Base-by-base conservation (phyloP, 805 yeast genomes). In the Cyberlindnera mycetangii region DNA sequence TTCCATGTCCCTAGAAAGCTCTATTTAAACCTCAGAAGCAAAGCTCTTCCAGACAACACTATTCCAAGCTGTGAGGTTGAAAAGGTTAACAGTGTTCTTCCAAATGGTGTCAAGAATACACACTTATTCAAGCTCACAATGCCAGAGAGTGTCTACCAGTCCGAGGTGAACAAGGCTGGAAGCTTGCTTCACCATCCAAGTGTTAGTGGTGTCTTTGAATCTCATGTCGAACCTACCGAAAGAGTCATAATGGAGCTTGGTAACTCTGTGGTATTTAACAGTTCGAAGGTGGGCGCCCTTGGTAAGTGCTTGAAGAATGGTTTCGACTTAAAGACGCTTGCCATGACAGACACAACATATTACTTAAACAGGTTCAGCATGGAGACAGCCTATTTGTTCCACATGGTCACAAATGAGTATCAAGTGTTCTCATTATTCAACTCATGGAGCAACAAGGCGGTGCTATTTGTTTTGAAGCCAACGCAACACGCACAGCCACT, bases 271-370 rank as follows among this genome's bases (percentile, higher is more conserved):
- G 72, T 72, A 14, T 83, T 90, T 51, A 87, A 81, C 50, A 83
- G 83, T 36, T 69, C 79, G 1, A 72, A 76, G 44, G 76, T 87
- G n/a, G 97, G 97, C 8, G 80, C 89, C 0, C 68, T 95, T 9
- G 95, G 97, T 7, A 78, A 76, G 55, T 95, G 97, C 22, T 67
- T 93, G 45, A 89, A 87, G 54, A 75, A 76, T 47, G 99, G 99
- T 0, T 95, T 95, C 63, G 79, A 84, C 12, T 58, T 76, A 44
- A 77, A 77, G 40, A 81, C 82, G 61, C 63, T 79, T 28, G 67
- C 68, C 22, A 59, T 66, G 42, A 66, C 74, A 6, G 76, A 78
- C 5, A 59, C 75, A 12, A 71, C 69, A 4, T 63, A 69, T 34
- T 88, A 89, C 55, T 65, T 89, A 51, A 65, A 69, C 39, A 65